Conservation (phyloP, 148 eudicot genomes). For the Rhododendron vialii region DNA sequence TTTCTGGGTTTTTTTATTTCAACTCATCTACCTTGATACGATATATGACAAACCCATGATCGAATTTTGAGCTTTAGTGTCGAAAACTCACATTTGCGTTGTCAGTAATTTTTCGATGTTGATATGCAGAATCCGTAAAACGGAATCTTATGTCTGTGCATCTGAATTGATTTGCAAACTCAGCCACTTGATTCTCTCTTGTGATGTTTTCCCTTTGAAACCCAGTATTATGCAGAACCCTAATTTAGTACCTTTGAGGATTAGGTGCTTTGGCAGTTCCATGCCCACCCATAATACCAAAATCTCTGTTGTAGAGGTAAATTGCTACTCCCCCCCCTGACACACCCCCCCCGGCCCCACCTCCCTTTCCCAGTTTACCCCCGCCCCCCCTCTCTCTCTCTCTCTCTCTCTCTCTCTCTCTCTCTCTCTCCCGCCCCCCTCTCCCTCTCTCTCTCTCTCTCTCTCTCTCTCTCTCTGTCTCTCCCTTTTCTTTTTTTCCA, state of each 20-base stretch:
- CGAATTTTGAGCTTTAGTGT: neutral
- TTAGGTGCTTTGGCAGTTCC: conserved; percentile 17
- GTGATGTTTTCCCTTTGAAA: conserved; percentile 10
- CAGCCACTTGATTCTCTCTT: conserved; percentile 7
- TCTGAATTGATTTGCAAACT: conserved; percentile 30
- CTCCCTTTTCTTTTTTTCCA: too few relatives aligned
- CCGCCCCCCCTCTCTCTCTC: too few relatives aligned
- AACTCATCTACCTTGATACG: neutral
- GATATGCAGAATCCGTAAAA: conserved; percentile 9
- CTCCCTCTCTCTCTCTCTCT: too few relatives aligned
- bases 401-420: too few relatives aligned
- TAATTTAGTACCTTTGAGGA: neutral
- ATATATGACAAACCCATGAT: neutral
- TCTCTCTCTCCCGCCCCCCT: too few relatives aligned
- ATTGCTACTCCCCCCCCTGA: too few relatives aligned
- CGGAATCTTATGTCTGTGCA: conserved; percentile 1
- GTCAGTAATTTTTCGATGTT: neutral
- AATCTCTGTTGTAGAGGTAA: neutral
- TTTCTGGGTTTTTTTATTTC: neutral
- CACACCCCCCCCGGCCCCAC: too few relatives aligned
- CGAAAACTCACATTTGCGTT: neutral
- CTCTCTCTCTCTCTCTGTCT: too few relatives aligned
- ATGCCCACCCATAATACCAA: neutral
- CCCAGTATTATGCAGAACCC: neutral
- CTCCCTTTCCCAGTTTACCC: too few relatives aligned